A percentile compares a stretch with the other conserved stretches of the same genome.
Conservation (phyloP, 192 early-diverging fungal genomes). For the Coemansia sp. region DNA sequence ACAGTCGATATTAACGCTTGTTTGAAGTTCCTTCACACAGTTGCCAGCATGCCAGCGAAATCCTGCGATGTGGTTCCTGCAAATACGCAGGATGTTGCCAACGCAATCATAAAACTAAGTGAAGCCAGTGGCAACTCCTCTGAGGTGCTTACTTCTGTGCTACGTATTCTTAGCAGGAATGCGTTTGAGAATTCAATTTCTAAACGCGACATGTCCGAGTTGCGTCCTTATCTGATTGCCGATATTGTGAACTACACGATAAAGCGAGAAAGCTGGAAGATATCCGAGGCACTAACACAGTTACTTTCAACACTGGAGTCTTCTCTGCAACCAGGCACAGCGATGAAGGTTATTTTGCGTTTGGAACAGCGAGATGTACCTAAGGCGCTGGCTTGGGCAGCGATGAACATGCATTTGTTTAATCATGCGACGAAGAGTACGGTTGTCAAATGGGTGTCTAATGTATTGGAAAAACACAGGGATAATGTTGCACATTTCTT, state of each 20-base stretch:
- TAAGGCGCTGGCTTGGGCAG: constrained; percentile 18
- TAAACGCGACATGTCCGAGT: constrained; percentile 1
- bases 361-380: background rate
- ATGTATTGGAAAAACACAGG: constrained; percentile 7
- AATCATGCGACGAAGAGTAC: constrained; percentile 13
- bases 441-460: constrained; percentile 16
- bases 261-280: background rate
- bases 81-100: constrained; percentile 8
- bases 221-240: background rate
- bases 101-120: background rate
- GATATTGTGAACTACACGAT: background rate
- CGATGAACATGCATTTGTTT: constrained; percentile 9
- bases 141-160: background rate
- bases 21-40: constrained; percentile 12
- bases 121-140: background rate
- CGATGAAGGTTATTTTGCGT: constrained; percentile 7
- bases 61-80: background rate
- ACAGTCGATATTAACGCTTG: constrained; percentile 5
- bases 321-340: constrained; percentile 6
- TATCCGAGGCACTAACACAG: constrained; percentile 2
- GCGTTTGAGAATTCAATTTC: constrained; percentile 10
- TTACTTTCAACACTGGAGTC: constrained; percentile 1
- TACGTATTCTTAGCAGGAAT: constrained; percentile 8
- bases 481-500: constrained; percentile 7
- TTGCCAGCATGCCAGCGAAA: constrained; percentile 29